phyloP scores from a whole-genome alignment of 2,329 filamentous ascomycete genomes.

The Sporothrix luriei region DNA sequence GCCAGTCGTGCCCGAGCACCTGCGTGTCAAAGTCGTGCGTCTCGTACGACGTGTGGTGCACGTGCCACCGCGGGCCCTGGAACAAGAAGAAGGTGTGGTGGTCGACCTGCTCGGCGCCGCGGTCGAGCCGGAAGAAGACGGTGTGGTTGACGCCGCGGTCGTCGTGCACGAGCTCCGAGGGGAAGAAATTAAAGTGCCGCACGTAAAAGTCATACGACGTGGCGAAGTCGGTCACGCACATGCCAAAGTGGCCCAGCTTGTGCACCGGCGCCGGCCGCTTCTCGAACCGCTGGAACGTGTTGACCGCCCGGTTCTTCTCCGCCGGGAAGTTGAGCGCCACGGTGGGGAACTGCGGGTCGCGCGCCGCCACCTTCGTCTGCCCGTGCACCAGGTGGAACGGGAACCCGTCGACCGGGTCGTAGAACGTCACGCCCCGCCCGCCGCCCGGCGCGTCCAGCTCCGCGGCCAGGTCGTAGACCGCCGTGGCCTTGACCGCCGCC shows the following conservation, averaged over 20 bases:
- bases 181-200: conserved; percentile 54
- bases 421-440: conserved; percentile 56
- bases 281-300: conserved; percentile 56
- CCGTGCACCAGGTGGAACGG: conserved; percentile 61
- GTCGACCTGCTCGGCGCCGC: conserved; percentile 51
- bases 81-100: conserved; percentile 58
- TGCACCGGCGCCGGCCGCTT: conserved; percentile 48
- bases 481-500: conserved; percentile 51
- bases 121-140: conserved; percentile 51
- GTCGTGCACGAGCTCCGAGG: conserved; percentile 52
- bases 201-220: conserved; percentile 55
- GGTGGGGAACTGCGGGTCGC: conserved; percentile 48
- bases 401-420: conserved; percentile 58
- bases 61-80: conserved; percentile 53
- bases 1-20: conserved; percentile 69
- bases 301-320: conserved; percentile 55
- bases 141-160: conserved; percentile 46
- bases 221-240: conserved; percentile 56
- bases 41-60: conserved; percentile 71
- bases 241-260: conserved; percentile 59
- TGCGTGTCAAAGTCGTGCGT: conserved; percentile 73
- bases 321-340: conserved; percentile 52
- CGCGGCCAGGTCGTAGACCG: conserved; percentile 50
- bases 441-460: conserved; percentile 54
- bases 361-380: conserved; percentile 48